A percentile compares a stretch with the other conserved stretches of the same genome.
Evolutionary conservation across 352 stramenopile genomes (phyloP).

Genomic region (Phytophthora kernoviae): DNA sequence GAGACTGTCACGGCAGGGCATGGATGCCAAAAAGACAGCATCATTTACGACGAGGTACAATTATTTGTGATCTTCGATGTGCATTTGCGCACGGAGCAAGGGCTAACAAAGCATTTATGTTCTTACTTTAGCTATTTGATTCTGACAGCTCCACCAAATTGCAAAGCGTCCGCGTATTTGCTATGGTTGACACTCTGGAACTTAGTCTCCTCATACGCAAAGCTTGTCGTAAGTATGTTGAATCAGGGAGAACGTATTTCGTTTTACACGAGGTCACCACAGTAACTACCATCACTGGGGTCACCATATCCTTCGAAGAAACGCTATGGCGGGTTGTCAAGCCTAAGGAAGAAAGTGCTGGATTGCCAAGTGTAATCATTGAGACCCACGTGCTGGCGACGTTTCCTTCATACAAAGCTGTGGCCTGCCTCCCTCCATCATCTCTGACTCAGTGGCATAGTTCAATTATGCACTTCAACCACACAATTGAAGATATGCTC

Average conservation of each 20-base stretch:
- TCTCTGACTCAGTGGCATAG: conserved; percentile 13
- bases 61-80: background rate
- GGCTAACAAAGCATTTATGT: background rate
- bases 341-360: background rate
- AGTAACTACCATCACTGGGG: conserved; percentile 1
- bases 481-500: conserved; percentile 23
- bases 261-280: conserved; percentile 11
- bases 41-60: conserved; percentile 27
- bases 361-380: conserved; percentile 10
- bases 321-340: conserved; percentile 14
- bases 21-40: background rate
- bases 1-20: background rate
- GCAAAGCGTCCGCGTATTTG: conserved; percentile 14
- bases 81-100: background rate
- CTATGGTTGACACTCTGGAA: conserved; percentile 1
- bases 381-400: conserved; percentile 21
- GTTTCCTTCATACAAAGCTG: conserved; percentile 18
- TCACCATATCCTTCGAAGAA: conserved; percentile 20
- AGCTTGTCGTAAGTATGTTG: conserved; percentile 15
- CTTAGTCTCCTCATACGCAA: conserved; percentile 24
- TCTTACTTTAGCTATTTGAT: conserved; percentile 11
- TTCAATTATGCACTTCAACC: conserved; percentile 21
- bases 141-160: conserved; percentile 16
- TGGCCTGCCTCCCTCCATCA: conserved; percentile 12
- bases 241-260: conserved; percentile 15